Evolutionary conservation across 768 basidiomycete species (phyloP).

Genomic region (Suillus placidus): DNA sequence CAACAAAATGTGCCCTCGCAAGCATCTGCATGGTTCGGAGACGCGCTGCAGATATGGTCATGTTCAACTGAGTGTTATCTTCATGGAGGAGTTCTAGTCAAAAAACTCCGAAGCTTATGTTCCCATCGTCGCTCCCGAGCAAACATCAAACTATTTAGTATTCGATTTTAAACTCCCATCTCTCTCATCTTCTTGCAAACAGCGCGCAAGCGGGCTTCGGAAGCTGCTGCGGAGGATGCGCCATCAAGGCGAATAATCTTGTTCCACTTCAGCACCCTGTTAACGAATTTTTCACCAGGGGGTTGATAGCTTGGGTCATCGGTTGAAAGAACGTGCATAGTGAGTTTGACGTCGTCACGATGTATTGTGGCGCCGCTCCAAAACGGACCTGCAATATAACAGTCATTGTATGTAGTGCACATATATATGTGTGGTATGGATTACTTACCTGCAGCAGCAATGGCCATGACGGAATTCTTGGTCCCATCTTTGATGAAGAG

Average conservation of each 20-base stretch:
- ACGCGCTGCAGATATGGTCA: too few species aligned
- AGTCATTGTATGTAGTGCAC: neutral
- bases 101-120: neutral
- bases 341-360: neutral
- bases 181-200: neutral
- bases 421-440: neutral
- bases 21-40: too few species aligned
- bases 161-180: neutral
- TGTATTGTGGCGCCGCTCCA: neutral
- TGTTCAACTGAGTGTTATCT: neutral
- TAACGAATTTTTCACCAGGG: neutral
- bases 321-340: neutral
- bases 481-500: neutral
- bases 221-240: neutral
- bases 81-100: neutral
- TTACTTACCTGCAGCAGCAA: neutral
- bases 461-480: slow-evolving; percentile 2
- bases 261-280: neutral
- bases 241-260: neutral
- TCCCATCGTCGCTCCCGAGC: neutral
- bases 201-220: neutral
- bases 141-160: neutral
- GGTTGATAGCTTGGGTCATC: neutral
- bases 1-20: too few species aligned
- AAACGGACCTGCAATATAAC: neutral